Conservation (phyloP, 495 filamentous ascomycete species). For the Neurospora cerealis region DNA sequence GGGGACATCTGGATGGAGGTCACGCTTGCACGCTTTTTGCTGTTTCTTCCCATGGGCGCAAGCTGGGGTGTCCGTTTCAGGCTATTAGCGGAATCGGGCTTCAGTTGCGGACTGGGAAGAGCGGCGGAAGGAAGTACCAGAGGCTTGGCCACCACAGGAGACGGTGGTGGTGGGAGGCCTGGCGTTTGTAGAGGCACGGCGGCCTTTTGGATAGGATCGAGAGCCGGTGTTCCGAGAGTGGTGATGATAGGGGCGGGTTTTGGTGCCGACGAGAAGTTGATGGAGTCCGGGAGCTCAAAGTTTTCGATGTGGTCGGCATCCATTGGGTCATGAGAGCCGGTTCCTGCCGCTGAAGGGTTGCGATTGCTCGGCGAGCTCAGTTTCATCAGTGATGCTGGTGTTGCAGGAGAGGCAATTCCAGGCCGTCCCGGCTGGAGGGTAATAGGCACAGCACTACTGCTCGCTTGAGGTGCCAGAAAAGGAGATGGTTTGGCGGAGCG, state of each 20-base stretch:
- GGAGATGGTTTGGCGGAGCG: conserved; percentile 39
- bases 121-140: conserved; percentile 30
- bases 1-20: conserved; percentile 71
- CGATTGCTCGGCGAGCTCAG: conserved; percentile 34
- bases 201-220: neutral
- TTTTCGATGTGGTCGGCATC: conserved; percentile 56
- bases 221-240: conserved; percentile 23
- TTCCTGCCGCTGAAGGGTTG: conserved; percentile 14
- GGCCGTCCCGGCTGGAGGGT: conserved; percentile 14
- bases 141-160: conserved; percentile 33
- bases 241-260: conserved; percentile 38
- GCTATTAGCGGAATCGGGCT: conserved; percentile 24
- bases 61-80: conserved; percentile 37
- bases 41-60: conserved; percentile 22
- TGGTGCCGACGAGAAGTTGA: conserved; percentile 34
- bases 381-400: conserved; percentile 79
- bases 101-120: conserved; percentile 44
- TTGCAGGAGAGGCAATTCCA: conserved; percentile 50
- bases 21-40: conserved; percentile 65
- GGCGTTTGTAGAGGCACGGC: conserved; percentile 20
- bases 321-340: conserved; percentile 25
- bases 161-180: conserved; percentile 34
- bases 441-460: conserved; percentile 7
- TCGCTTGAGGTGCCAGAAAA: conserved; percentile 34
- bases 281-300: conserved; percentile 55